Conservation (phyloP, 495 filamentous ascomycete genomes). For the Xylaria grammica region DNA sequence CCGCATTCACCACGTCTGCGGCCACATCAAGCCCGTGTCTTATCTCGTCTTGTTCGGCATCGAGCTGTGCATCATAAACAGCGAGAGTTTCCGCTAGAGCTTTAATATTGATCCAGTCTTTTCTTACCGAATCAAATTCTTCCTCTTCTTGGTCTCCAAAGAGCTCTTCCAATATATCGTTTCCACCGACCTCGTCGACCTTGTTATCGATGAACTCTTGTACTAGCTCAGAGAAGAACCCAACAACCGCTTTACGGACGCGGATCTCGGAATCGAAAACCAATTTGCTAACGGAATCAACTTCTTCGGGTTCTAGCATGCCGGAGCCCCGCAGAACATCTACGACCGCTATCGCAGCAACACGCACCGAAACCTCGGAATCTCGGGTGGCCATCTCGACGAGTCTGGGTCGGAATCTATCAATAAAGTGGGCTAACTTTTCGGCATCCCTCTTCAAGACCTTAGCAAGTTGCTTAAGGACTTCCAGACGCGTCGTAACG, state of each 20-base stretch:
- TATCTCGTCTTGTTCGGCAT: conserved; percentile 49
- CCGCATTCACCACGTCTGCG: conserved; percentile 58
- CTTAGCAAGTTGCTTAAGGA: conserved; percentile 77
- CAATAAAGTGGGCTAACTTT: conserved; percentile 84
- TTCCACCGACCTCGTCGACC: conserved; percentile 80
- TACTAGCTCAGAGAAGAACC: conserved; percentile 86
- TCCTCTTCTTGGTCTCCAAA: conserved; percentile 75
- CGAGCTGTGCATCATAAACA: conserved; percentile 68
- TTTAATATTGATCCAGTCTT: conserved; percentile 89
- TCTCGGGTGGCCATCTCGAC: conserved; percentile 92
- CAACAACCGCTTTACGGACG: conserved; percentile 84
- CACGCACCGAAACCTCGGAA: conserved; percentile 75
- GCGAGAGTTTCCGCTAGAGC: conserved; percentile 83
- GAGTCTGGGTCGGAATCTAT: conserved; percentile 82
- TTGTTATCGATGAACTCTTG: conserved; percentile 79
- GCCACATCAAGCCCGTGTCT: conserved; percentile 50
- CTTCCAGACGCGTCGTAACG: conserved; percentile 71
- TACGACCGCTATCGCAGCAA: conserved; percentile 76
- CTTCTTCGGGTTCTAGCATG: conserved; percentile 85
- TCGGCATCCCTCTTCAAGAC: conserved; percentile 80
- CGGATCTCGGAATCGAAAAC: conserved; percentile 85
- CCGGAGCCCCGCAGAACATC: conserved; percentile 82
- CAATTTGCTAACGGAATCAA: conserved; percentile 81
- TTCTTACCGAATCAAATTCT: conserved; percentile 73
- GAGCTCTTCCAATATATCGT: conserved; percentile 63